Percentiles rank a stretch among this genome's conserved stretches.
These are phyloP conservation scores for Hypoxylon fuscum DNA, from an alignment of 495 filamentous ascomycete species.

Conservation along the genomic window DNA sequence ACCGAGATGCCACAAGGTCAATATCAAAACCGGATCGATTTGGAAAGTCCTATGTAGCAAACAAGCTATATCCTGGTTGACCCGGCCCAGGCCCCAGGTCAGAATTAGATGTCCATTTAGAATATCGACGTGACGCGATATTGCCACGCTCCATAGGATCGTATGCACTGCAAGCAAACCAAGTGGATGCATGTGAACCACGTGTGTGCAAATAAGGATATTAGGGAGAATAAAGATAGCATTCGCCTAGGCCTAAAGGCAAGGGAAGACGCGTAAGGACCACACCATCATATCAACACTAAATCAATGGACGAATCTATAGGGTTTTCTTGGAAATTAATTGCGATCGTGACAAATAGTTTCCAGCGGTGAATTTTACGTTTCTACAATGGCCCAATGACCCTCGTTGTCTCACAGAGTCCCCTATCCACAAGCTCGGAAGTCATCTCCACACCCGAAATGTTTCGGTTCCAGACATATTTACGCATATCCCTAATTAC, in stretches of 20 bases:
- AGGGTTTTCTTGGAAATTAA: not conserved
- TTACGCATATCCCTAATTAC: not conserved
- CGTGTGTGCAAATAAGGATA: no score
- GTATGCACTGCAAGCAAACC: no score
- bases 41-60: not conserved
- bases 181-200: no score
- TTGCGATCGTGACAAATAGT: not conserved
- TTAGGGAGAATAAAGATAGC: no score
- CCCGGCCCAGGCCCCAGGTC: not conserved
- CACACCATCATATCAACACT: no score
- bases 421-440: conserved; percentile 2
- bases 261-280: no score
- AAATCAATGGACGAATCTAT: not conserved
- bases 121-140: no score
- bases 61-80: not conserved
- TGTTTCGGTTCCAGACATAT: conserved; percentile 39
- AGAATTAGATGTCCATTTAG: not conserved
- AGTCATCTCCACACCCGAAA: conserved; percentile 25
- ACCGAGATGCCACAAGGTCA: conserved; percentile 11
- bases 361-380: not conserved
- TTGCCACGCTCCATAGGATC: no score
- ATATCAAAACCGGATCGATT: not conserved
- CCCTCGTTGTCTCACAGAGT: conserved; percentile 12
- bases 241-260: no score
- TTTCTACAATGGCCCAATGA: not conserved